phyloP scores from a whole-genome alignment of 768 basidiomycete species.

The Phylloporus sp. region DNA sequence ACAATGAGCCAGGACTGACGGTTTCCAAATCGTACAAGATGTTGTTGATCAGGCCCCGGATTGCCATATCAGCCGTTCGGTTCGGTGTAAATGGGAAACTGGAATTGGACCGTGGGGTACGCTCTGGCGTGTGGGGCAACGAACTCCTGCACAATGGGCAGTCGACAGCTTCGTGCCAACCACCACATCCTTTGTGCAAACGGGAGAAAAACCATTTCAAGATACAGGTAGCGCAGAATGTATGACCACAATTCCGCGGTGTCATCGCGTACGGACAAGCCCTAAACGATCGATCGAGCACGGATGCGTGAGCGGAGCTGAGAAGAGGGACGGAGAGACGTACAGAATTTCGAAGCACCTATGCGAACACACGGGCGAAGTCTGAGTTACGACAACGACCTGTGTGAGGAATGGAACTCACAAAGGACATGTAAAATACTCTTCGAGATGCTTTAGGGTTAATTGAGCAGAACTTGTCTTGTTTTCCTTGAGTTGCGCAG shows the following conservation, averaged over 20 bases:
- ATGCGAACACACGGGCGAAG: conserved; percentile 3
- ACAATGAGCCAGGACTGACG: conserved; percentile 33
- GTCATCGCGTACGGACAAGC: conserved; percentile 56
- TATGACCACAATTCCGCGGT: conserved; percentile 59
- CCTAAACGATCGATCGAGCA: conserved; percentile 16
- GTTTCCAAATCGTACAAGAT: conserved; percentile 40
- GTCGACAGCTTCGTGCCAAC: conserved; percentile 65
- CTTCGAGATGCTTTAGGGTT: conserved; percentile 52
- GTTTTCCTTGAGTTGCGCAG: conserved; percentile 38
- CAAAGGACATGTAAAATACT: conserved; percentile 63
- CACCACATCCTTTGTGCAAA: conserved; percentile 57
- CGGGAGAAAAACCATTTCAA: conserved; percentile 68
- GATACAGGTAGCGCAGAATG: conserved; percentile 65
- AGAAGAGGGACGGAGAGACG: conserved; percentile 8
- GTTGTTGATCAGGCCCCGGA: conserved; percentile 51
- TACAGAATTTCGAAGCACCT: conserved; percentile 66
- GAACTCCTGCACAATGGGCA: conserved; percentile 63
- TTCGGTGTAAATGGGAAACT: conserved; percentile 66
- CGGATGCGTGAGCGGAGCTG: conserved; percentile 3
- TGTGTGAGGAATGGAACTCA: conserved; percentile 32
- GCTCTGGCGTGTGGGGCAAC: conserved; percentile 50
- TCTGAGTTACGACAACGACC: conserved; percentile 9
- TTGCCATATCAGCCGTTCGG: conserved; percentile 49
- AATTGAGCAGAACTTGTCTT: conserved; percentile 31
- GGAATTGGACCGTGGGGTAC: conserved; percentile 43